Conservation (phyloP, 306 rosid species). For the Cucumis melo region DNA sequence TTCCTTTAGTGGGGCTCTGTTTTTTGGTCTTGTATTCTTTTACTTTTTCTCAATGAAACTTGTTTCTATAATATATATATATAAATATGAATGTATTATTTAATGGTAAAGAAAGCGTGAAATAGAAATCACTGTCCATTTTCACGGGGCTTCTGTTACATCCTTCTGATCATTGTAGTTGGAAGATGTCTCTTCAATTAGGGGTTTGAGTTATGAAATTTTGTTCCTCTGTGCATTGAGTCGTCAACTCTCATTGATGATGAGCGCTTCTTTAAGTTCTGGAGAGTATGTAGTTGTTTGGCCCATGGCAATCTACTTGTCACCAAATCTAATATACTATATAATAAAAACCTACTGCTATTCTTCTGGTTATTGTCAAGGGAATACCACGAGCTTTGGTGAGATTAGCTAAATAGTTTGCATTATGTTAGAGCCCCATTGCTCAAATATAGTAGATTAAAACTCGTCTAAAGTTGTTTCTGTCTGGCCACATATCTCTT, state of each 20-base stretch:
- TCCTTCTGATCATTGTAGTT: neutral
- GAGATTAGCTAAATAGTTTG: neutral
- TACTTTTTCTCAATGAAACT: too few relatives aligned
- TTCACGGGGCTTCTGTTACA: neutral
- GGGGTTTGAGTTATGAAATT: neutral
- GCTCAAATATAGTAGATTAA: too few relatives aligned
- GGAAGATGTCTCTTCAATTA: neutral
- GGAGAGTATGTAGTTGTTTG: neutral
- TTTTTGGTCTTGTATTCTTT: too few relatives aligned
- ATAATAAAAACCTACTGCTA: neutral
- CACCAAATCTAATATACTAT: neutral
- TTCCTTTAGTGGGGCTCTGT: too few relatives aligned
- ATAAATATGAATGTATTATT: neutral
- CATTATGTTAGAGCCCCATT: too few relatives aligned
- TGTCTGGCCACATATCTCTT: neutral
- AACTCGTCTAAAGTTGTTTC: neutral
- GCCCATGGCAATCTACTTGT: neutral
- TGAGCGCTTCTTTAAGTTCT: neutral
- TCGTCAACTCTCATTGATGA: neutral
- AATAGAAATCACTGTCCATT: neutral
- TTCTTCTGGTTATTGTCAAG: neutral
- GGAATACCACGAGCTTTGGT: neutral
- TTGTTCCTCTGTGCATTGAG: neutral
- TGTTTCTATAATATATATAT: too few relatives aligned
- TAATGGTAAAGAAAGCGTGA: neutral